These are phyloP conservation scores for Mycosphaerella arachidis DNA, from an alignment of 2,329 filamentous ascomycete species.

Conservation along the genomic window DNA sequence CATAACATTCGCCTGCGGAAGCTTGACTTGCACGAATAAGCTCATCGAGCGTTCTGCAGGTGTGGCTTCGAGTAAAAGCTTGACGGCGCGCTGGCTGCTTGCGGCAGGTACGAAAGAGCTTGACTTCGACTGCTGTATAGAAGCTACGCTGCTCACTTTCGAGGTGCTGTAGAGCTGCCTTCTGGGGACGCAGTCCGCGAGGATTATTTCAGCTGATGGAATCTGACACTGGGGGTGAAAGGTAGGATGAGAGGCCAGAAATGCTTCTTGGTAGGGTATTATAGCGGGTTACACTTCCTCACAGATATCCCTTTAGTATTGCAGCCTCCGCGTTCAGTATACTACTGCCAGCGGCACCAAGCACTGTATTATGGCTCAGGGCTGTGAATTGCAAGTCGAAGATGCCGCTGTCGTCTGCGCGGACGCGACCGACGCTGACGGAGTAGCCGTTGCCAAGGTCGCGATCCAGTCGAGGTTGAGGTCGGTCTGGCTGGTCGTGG, in stretches of 20 bases:
- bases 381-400: conserved; percentile 96
- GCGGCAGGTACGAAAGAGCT: background rate
- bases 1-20: background rate
- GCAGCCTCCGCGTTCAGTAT: conserved; percentile 93
- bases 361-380: conserved; percentile 85
- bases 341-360: conserved; percentile 91
- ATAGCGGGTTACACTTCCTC: background rate
- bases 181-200: no score
- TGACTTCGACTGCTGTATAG: background rate
- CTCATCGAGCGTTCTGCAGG: background rate
- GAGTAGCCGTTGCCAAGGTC: conserved; percentile 83
- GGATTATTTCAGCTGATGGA: no score
- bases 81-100: background rate
- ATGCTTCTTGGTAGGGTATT: no score
- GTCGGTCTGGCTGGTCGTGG: conserved; percentile 66
- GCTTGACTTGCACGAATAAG: background rate
- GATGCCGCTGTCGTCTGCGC: conserved; percentile 80
- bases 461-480: conserved; percentile 85
- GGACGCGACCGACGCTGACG: conserved; percentile 80
- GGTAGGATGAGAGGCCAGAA: background rate
- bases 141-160: no score
- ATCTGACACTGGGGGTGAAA: background rate
- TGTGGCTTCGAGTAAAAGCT: background rate
- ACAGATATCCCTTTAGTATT: conserved; percentile 72
- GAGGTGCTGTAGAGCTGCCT: no score